Conservation (phyloP, 805 yeast species). For the Komagataella ulmi region DNA sequence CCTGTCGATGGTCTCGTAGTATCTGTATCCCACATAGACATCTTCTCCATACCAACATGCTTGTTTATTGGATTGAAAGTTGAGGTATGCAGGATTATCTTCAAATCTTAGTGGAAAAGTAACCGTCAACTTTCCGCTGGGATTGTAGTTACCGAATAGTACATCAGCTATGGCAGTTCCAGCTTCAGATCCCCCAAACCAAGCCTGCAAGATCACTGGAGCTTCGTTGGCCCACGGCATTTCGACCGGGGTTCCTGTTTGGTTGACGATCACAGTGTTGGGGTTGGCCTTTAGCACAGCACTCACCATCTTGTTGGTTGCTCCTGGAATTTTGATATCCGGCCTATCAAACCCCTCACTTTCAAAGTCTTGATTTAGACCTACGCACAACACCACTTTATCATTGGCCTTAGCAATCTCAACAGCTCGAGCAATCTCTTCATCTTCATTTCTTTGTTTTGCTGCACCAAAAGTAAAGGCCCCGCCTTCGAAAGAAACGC, state of each 20-base stretch:
- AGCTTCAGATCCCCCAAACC: slow-evolving; percentile 26
- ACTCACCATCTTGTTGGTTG: slow-evolving; percentile 18
- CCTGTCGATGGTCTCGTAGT: slow-evolving; percentile 22
- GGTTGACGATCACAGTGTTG: slow-evolving; percentile 22
- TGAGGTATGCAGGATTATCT: slow-evolving; percentile 23
- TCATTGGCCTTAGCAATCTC: slow-evolving; percentile 19
- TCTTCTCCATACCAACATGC: slow-evolving; percentile 29
- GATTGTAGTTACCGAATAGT: slow-evolving; percentile 27
- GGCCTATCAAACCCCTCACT: slow-evolving; percentile 26
- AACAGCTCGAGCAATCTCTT: slow-evolving; percentile 14
- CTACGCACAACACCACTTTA: slow-evolving; percentile 21
- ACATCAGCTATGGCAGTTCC: slow-evolving; percentile 31
- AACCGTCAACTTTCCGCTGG: slow-evolving; percentile 27
- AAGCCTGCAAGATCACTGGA: slow-evolving; percentile 19
- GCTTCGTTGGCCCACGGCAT: slow-evolving; percentile 24
- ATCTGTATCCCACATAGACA: slow-evolving; percentile 29
- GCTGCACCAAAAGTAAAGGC: slow-evolving; percentile 10
- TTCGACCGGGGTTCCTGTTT: slow-evolving; percentile 26
- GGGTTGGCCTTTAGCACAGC: slow-evolving; percentile 20
- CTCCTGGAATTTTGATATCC: slow-evolving; percentile 21
- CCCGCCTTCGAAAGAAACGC: slow-evolving; percentile 7
- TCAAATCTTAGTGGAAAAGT: slow-evolving; percentile 22
- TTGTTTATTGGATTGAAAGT: slow-evolving; percentile 22
- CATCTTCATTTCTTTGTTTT: slow-evolving; percentile 4
- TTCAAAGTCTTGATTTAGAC: slow-evolving; percentile 26